Evolutionary conservation across 2,329 filamentous ascomycete genomes (phyloP).

Genomic region (Aspergillus novoparasiticus): DNA sequence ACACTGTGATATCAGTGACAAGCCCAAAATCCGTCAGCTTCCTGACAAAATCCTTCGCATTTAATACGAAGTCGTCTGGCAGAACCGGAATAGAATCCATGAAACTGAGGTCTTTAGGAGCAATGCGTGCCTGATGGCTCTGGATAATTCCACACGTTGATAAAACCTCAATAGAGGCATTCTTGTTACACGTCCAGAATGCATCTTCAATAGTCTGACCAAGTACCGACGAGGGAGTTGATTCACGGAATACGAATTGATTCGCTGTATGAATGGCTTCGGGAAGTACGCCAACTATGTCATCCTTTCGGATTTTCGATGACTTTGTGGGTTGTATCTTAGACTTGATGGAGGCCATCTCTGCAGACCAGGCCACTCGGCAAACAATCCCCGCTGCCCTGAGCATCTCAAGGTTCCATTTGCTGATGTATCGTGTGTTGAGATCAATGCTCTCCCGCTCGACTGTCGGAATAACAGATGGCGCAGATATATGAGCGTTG

Average conservation of each 20-base stretch:
- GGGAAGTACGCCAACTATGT: conserved; percentile 69
- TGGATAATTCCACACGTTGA: conserved; percentile 85
- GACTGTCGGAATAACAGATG: conserved; percentile 94
- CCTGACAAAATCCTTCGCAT: conserved; percentile 70
- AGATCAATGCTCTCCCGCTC: conserved; percentile 96
- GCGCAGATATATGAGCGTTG: conserved; percentile 91
- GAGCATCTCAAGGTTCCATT: conserved; percentile 94
- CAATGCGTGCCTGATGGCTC: conserved; percentile 81
- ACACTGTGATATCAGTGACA: conserved; percentile 82
- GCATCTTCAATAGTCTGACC: conserved; percentile 89
- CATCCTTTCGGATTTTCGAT: conserved; percentile 62
- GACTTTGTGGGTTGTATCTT: conserved; percentile 53
- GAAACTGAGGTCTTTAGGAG: conserved; percentile 71
- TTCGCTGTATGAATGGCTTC: conserved; percentile 81
- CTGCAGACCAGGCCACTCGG: conserved; percentile 81
- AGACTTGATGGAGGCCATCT: conserved; percentile 75
- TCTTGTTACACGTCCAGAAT: conserved; percentile 90
- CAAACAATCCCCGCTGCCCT: conserved; percentile 88
- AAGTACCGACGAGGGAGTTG: conserved; percentile 82
- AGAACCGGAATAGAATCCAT: conserved; percentile 86
- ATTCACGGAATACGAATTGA: conserved; percentile 86
- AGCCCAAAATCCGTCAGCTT: conserved; percentile 83
- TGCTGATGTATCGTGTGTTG: conserved; percentile 90
- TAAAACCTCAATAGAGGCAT: conserved; percentile 80
- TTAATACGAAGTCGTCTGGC: conserved; percentile 71